Percentiles rank a stretch among this genome's conserved stretches.
These are phyloP conservation scores for Exserohilum rostratum DNA, from an alignment of 2,329 filamentous ascomycete genomes.

Conservation along the genomic window DNA sequence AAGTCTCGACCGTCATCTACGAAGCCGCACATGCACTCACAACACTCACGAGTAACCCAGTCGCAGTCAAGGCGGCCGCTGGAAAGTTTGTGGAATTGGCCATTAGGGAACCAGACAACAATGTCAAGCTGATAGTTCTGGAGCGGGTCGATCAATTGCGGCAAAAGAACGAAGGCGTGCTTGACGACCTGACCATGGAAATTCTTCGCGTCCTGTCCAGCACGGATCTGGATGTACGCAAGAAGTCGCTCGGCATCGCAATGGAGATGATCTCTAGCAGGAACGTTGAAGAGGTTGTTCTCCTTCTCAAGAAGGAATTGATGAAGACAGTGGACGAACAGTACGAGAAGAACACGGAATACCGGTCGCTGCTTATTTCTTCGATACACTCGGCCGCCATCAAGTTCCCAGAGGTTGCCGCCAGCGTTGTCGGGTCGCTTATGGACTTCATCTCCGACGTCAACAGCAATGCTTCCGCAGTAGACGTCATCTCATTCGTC, in stretches of 20 bases:
- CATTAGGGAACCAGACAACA: constrained; percentile 98
- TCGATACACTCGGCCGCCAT: constrained; percentile 98
- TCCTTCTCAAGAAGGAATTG: constrained; percentile 95
- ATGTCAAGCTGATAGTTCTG: constrained; percentile 97
- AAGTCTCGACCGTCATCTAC: constrained; percentile 93
- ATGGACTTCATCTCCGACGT: constrained; percentile 99
- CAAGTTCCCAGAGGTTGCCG: constrained; percentile 97
- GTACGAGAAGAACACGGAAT: constrained; percentile 76
- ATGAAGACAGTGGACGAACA: constrained; percentile 98
- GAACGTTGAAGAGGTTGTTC: constrained; percentile 96
- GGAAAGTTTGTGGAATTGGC: constrained; percentile 95
- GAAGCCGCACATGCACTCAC: constrained; percentile 96
- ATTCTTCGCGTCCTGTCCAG: constrained; percentile 93
- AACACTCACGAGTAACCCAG: constrained; percentile 91
- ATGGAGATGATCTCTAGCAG: constrained; percentile 99
- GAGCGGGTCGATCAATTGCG: constrained; percentile 89
- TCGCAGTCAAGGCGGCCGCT: constrained; percentile 95
- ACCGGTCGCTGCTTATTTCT: constrained; percentile 88
- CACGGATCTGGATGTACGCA: constrained; percentile 92
- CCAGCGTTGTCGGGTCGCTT: constrained; percentile 91
- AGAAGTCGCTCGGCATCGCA: constrained; percentile 87
- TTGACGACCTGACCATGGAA: constrained; percentile 97
- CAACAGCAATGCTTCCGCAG: constrained; percentile 95
- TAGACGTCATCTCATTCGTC: constrained; percentile 97
- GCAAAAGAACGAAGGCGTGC: constrained; percentile 84